Conservation (phyloP, 345 rosid genomes). For the Corchorus olitorius region DNA sequence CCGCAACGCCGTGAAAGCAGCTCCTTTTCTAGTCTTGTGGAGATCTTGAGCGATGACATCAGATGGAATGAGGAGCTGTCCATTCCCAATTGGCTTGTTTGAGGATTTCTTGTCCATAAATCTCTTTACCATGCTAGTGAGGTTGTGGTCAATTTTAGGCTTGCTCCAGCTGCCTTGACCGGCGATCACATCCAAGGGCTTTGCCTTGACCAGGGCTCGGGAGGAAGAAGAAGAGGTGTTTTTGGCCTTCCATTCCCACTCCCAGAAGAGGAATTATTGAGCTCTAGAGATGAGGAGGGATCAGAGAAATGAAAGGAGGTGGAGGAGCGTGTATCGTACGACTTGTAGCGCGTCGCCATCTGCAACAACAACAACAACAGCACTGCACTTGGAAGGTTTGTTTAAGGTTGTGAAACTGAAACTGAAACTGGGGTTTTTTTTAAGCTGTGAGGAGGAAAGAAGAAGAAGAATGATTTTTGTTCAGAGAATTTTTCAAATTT, state of each 20-base stretch:
- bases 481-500: no score
- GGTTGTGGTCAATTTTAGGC: slow-evolving; percentile 33
- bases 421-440: no score
- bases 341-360: slow-evolving; percentile 79
- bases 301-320: slow-evolving; percentile 57
- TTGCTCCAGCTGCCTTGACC: neutral
- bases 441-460: no score
- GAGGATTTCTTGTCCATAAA: slow-evolving; percentile 65
- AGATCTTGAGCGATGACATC: slow-evolving; percentile 68
- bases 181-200: slow-evolving; percentile 38
- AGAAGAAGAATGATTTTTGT: no score
- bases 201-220: slow-evolving; percentile 59
- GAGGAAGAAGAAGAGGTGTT: slow-evolving; percentile 37
- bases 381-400: neutral
- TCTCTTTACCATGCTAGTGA: slow-evolving; percentile 67
- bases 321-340: slow-evolving; percentile 75
- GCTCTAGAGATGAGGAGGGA: slow-evolving; percentile 59
- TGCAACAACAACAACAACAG: no score
- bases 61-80: slow-evolving; percentile 49
- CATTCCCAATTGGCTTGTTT: slow-evolving; percentile 21
- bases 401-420: no score
- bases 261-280: slow-evolving; percentile 24
- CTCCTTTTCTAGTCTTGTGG: slow-evolving; percentile 58
- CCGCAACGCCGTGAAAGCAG: slow-evolving; percentile 57
- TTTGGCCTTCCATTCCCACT: neutral